Percentiles rank a stretch among this genome's conserved stretches.
These are phyloP conservation scores for Arabidopsis arenosa DNA, from an alignment of 345 rosid genomes.

Conservation along the genomic window DNA sequence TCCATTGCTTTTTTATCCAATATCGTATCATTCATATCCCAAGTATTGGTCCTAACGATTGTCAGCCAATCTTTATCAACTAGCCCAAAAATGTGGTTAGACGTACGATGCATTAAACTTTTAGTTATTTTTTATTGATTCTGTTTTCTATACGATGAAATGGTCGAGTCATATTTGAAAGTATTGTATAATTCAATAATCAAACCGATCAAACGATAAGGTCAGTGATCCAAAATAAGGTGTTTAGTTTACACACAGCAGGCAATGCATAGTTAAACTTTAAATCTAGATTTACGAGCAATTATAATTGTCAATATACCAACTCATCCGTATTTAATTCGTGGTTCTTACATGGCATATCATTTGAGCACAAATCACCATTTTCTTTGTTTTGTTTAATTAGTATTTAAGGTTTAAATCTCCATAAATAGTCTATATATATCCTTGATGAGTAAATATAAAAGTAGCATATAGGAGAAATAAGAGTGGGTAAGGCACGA, in stretches of 20 bases:
- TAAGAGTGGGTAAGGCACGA: conserved; percentile 31
- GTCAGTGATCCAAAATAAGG: not conserved
- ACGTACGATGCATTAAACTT: not conserved
- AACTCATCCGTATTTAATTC: not conserved
- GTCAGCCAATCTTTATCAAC: conserved; percentile 20
- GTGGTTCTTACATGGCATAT: not conserved
- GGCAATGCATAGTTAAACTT: not conserved
- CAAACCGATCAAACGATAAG: not conserved
- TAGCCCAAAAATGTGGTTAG: not conserved
- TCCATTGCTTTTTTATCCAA: conserved; percentile 33
- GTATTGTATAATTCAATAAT: not conserved
- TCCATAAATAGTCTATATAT: conserved; percentile 11
- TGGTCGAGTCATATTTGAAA: not conserved
- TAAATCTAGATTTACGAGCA: not conserved
- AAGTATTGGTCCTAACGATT: conserved; percentile 12
- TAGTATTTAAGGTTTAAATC: not conserved
- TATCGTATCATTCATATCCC: conserved; percentile 19
- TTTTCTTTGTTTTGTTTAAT: too few species aligned
- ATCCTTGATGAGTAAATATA: conserved; percentile 26
- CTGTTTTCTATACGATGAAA: not conserved
- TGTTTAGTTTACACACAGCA: not conserved
- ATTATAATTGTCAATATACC: not conserved
- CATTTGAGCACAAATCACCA: not conserved
- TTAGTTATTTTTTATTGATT: not conserved
- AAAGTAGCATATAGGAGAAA: conserved; percentile 16